These are phyloP conservation scores for Ophiostoma tasmaniense DNA, from an alignment of 2,329 filamentous ascomycete genomes.

Conservation along the genomic window DNA sequence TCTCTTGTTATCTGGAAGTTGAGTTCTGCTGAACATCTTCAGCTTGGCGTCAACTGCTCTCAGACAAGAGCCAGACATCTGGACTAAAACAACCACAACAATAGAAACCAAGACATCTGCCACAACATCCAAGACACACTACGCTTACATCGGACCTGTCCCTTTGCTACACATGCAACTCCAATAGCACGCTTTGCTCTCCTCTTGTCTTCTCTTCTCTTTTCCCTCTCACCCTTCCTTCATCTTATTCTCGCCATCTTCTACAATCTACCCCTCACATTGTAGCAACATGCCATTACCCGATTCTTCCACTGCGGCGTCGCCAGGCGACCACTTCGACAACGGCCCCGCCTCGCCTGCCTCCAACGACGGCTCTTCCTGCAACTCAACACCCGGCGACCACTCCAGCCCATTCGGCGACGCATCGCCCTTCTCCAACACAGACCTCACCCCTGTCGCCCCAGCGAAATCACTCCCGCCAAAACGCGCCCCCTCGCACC, in stretches of 20 bases:
- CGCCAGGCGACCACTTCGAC: constrained; percentile 38
- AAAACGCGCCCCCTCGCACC: constrained; percentile 42
- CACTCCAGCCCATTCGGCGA: constrained; percentile 28
- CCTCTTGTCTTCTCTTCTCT: not conserved
- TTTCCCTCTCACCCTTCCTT: not conserved
- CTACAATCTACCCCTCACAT: not conserved
- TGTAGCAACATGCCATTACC: constrained; percentile 24
- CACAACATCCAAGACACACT: not conserved
- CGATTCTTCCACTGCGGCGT: constrained; percentile 34
- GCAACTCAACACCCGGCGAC: constrained; percentile 42
- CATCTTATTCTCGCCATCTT: not conserved
- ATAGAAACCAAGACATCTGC: not conserved
- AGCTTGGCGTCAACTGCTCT: not conserved
- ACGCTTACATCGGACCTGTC: not conserved
- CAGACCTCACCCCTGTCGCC: not conserved
- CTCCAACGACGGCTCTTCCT: constrained; percentile 37
- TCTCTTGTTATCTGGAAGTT: too few species aligned
- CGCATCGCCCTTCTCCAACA: constrained; percentile 15
- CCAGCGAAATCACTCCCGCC: not conserved
- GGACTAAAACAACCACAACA: not conserved
- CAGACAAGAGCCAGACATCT: not conserved
- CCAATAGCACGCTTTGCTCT: not conserved
- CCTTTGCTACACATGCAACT: not conserved
- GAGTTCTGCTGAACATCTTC: not conserved
- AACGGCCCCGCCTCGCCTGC: constrained; percentile 36